Evolutionary conservation across 129 eudicot genomes (phyloP).

Genomic region (Oenanthe sinensis): DNA sequence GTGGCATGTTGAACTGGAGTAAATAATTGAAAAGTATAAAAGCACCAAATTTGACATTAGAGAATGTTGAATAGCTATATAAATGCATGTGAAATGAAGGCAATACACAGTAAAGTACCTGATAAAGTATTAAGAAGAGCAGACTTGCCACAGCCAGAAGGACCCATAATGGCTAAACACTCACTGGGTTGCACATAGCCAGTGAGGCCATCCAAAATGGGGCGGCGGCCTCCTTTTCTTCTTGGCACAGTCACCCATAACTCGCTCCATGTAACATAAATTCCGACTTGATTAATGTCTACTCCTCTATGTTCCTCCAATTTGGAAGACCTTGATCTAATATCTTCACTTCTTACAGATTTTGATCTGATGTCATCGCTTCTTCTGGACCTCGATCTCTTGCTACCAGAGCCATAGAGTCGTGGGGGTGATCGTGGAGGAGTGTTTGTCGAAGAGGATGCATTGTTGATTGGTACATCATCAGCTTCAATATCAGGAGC

Average conservation of each 20-base stretch:
- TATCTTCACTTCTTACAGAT: background rate
- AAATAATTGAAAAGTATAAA: background rate
- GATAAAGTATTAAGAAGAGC: conserved; percentile 44
- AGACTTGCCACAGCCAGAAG: conserved; percentile 56
- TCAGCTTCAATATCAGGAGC: background rate
- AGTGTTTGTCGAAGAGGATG: background rate
- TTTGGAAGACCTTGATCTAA: conserved; percentile 5
- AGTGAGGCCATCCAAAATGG: conserved; percentile 33
- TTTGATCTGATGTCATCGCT: background rate
- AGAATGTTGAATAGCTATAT: background rate
- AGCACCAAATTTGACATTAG: background rate
- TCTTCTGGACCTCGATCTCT: background rate
- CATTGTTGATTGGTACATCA: background rate
- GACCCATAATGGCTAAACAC: conserved; percentile 58
- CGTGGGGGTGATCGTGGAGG: background rate
- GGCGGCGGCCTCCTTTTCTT: conserved; percentile 21
- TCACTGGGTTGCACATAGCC: conserved; percentile 50
- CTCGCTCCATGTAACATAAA: conserved; percentile 43
- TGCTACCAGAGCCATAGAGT: conserved; percentile 6
- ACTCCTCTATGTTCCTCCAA: background rate
- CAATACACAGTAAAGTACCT: background rate
- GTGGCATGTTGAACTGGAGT: background rate
- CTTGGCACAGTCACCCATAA: conserved; percentile 41
- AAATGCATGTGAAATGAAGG: background rate
- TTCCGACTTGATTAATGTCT: conserved; percentile 5